Percentiles rank a stretch among this genome's conserved stretches.
These are phyloP conservation scores for Colletotrichum ledebouriae DNA, from an alignment of 2,329 filamentous ascomycete species.

Conservation along the genomic window DNA sequence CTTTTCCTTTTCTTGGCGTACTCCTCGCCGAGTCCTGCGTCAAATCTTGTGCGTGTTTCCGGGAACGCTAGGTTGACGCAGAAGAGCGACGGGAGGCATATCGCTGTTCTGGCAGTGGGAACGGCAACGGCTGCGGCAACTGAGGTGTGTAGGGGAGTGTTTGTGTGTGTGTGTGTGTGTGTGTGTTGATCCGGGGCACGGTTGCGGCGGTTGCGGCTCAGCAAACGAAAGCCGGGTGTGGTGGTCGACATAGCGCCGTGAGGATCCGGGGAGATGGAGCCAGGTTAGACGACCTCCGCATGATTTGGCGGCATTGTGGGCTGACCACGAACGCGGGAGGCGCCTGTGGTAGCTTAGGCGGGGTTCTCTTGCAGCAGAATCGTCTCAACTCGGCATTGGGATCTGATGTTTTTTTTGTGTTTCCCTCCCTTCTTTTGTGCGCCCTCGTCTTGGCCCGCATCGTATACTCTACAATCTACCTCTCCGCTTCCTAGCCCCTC, in stretches of 20 bases:
- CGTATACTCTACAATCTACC: not conserved
- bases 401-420: conserved; percentile 26
- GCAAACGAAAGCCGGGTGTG: conserved; percentile 1
- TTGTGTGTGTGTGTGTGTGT: too few relatives aligned
- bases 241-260: conserved; percentile 9
- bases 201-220: conserved; percentile 7
- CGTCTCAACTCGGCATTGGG: conserved; percentile 36
- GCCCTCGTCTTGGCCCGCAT: not conserved
- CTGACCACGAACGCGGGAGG: conserved; percentile 39
- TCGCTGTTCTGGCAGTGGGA: conserved; percentile 4
- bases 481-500: not conserved
- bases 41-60: not conserved
- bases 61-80: not conserved
- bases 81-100: not conserved
- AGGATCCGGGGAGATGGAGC: conserved; percentile 34
- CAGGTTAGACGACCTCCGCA: conserved; percentile 38
- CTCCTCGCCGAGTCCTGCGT: conserved; percentile 17
- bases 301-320: conserved; percentile 39
- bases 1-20: not conserved
- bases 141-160: not conserved
- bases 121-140: not conserved
- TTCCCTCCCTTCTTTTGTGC: not conserved
- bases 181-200: not conserved
- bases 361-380: conserved; percentile 29
- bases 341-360: conserved; percentile 12